Conservation (phyloP, 768 basidiomycete genomes). For the Rhizopogon salebrosus region DNA sequence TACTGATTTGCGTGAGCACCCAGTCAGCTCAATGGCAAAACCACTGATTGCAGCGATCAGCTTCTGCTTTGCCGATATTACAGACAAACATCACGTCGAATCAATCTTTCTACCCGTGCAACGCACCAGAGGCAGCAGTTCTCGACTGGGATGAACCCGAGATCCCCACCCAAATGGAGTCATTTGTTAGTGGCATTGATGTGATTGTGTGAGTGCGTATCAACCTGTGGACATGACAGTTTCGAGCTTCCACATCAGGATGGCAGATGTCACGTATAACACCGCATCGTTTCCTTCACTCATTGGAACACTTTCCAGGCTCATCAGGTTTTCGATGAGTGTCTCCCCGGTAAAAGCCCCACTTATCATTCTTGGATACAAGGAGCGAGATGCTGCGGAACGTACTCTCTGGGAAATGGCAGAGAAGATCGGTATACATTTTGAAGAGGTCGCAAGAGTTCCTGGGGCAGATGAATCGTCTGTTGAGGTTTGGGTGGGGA, state of each 20-base stretch:
- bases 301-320: constrained; percentile 53
- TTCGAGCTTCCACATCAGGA: constrained; percentile 38
- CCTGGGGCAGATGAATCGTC: constrained; percentile 57
- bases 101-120: constrained; percentile 24
- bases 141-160: constrained; percentile 76
- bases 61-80: constrained; percentile 76
- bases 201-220: constrained; percentile 56
- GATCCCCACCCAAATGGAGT: constrained; percentile 41
- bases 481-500: constrained; percentile 69
- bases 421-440: constrained; percentile 43
- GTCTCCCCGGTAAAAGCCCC: constrained; percentile 28
- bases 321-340: constrained; percentile 30
- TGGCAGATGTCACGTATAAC: constrained; percentile 94
- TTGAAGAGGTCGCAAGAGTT: constrained; percentile 51
- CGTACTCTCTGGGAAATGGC: constrained; percentile 67
- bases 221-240: neutral
- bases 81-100: constrained; percentile 61
- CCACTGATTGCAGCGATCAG: constrained; percentile 34
- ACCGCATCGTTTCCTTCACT: constrained; percentile 79
- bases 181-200: constrained; percentile 41
- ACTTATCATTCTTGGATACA: constrained; percentile 73
- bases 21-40: neutral
- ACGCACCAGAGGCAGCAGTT: constrained; percentile 27
- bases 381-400: constrained; percentile 78
- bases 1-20: constrained; percentile 67